Percentiles rank a stretch among this genome's conserved stretches.
These are phyloP conservation scores for Carpinus fangiana DNA, from an alignment of 306 rosid genomes.

Conservation along the genomic window DNA sequence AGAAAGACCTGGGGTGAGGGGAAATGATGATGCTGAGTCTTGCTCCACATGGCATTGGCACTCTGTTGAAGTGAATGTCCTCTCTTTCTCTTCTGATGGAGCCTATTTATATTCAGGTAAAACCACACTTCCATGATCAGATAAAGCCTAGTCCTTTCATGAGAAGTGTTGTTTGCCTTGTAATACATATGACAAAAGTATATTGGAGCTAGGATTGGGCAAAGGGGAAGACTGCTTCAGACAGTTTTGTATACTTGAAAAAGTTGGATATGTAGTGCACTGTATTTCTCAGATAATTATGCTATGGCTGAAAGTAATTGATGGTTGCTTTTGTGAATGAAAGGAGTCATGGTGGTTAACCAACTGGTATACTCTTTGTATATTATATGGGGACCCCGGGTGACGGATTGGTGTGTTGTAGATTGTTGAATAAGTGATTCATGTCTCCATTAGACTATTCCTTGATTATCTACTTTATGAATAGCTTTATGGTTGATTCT, in stretches of 20 bases:
- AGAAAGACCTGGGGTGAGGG: slow-evolving; percentile 77
- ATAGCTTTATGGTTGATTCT: slow-evolving; percentile 5
- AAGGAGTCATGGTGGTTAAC: background rate
- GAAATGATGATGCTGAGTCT: slow-evolving; percentile 79
- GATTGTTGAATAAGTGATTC: background rate
- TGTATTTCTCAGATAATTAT: background rate
- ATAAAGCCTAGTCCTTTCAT: background rate
- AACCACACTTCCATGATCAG: background rate
- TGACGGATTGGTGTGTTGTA: slow-evolving; percentile 1
- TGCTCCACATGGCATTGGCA: slow-evolving; percentile 97
- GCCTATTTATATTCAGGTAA: slow-evolving; percentile 84
- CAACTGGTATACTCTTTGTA: background rate
- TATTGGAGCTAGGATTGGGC: slow-evolving; percentile 1
- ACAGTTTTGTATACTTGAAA: slow-evolving; percentile 1
- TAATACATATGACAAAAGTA: background rate
- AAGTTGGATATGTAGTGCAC: background rate
- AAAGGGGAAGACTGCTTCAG: background rate
- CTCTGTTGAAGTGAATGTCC: slow-evolving; percentile 54
- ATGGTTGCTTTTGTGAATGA: background rate
- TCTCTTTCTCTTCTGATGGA: slow-evolving; percentile 85
- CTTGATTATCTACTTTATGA: slow-evolving; percentile 1
- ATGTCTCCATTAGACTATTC: background rate
- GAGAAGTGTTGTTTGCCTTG: background rate
- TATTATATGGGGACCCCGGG: slow-evolving; percentile 4
- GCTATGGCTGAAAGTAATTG: background rate